phyloP scores from a whole-genome alignment of 1,139 yeast genomes.

The Geotrichum bryndzae region DNA sequence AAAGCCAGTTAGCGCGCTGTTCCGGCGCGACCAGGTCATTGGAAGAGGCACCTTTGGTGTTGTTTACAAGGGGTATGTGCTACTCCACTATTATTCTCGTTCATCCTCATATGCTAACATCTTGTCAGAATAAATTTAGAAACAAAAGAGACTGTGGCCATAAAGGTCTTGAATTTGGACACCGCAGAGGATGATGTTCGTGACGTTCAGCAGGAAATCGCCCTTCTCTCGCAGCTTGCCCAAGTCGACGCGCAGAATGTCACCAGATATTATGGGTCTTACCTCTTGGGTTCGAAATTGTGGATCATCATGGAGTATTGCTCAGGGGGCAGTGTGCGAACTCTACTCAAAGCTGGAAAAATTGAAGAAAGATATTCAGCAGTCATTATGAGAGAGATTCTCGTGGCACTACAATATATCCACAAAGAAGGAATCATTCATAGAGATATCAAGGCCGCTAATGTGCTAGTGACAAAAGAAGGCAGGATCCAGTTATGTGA shows the following conservation, averaged over 20 bases:
- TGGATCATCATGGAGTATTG: conserved; percentile 99
- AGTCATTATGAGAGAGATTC: conserved; percentile 72
- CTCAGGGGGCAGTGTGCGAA: conserved; percentile 91
- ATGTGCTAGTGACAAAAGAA: conserved; percentile 78
- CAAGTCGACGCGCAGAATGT: conserved; percentile 70
- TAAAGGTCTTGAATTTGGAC: conserved; percentile 84
- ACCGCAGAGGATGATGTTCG: conserved; percentile 90
- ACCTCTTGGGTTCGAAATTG: conserved; percentile 74
- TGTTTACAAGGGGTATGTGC: conserved; percentile 66
- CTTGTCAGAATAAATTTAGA: conserved; percentile 40
- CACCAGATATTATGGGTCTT: conserved; percentile 86
- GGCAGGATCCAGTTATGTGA: conserved; percentile 91
- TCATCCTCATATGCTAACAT: neutral
- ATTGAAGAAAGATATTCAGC: conserved; percentile 81
- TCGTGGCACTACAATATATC: conserved; percentile 71
- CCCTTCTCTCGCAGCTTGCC: conserved; percentile 74
- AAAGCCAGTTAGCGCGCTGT: conserved; percentile 35
- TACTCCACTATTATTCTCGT: too few relatives aligned
- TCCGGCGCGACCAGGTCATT: conserved; percentile 79
- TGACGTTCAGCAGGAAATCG: conserved; percentile 91
- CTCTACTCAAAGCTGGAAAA: conserved; percentile 79
- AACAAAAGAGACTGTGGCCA: conserved; percentile 77
- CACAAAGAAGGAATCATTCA: conserved; percentile 90
- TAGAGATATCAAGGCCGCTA: conserved; percentile 92
- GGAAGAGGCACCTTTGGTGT: conserved; percentile 97